Percentiles rank a stretch among this genome's conserved stretches.
Evolutionary conservation across 495 filamentous ascomycete species (phyloP).

Genomic region (Pyrenula aspistea): DNA sequence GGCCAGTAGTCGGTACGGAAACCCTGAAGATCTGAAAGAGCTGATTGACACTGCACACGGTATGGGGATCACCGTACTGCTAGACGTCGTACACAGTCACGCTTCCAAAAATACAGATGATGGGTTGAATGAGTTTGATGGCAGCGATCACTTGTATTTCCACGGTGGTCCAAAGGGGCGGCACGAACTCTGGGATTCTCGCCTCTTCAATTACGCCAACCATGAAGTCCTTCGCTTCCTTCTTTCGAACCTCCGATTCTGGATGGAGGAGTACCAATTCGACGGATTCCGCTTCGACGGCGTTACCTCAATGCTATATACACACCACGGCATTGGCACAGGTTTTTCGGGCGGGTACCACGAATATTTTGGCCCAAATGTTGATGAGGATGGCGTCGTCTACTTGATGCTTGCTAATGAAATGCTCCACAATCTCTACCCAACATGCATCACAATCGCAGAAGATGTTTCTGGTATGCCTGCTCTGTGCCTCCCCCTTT

Average conservation of each 20-base stretch:
- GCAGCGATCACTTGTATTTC: constrained; percentile 90
- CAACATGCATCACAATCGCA: constrained; percentile 77
- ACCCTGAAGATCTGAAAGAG: constrained; percentile 92
- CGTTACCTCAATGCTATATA: constrained; percentile 95
- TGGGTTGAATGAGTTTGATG: constrained; percentile 90
- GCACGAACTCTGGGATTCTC: constrained; percentile 91
- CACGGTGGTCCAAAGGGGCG: constrained; percentile 71
- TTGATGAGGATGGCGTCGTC: constrained; percentile 92
- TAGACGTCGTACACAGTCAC: constrained; percentile 96
- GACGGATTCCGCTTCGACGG: constrained; percentile 98
- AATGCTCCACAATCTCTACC: constrained; percentile 82
- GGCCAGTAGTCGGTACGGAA: constrained; percentile 88
- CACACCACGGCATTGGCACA: constrained; percentile 92
- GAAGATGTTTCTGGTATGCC: constrained; percentile 99
- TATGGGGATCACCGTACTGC: constrained; percentile 78
- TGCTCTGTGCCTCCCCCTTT: constrained; percentile 73
- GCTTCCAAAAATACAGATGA: constrained; percentile 94
- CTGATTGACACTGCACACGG: constrained; percentile 90
- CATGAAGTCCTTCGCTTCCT: constrained; percentile 93
- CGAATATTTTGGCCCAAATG: constrained; percentile 85
- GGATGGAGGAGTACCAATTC: constrained; percentile 97
- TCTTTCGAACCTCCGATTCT: constrained; percentile 90
- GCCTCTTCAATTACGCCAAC: constrained; percentile 90
- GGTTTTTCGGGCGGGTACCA: constrained; percentile 98
- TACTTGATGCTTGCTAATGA: constrained; percentile 97